phyloP scores from a whole-genome alignment of 805 yeast genomes.

The Sugiyamaella americana region DNA sequence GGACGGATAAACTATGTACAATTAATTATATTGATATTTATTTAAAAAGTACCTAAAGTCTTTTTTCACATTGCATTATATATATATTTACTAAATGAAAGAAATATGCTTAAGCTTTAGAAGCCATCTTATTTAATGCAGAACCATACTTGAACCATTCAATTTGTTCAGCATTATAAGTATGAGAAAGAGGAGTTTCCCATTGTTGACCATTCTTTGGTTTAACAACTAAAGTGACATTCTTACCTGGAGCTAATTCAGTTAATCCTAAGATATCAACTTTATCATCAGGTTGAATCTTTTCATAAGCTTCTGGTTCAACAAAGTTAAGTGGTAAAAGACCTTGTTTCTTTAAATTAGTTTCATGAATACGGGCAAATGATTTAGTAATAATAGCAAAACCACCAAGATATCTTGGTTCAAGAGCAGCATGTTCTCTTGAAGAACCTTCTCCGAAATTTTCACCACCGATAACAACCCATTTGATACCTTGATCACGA shows the following conservation, averaged over 20 bases:
- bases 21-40: background rate
- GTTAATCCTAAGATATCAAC: conserved; percentile 81
- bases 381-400: conserved; percentile 96
- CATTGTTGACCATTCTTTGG: conserved; percentile 72
- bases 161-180: conserved; percentile 93
- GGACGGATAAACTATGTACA: no score
- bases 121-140: conserved; percentile 94
- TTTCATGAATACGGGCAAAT: conserved; percentile 98
- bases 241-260: conserved; percentile 88
- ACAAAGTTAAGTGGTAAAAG: conserved; percentile 92
- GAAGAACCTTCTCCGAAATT: conserved; percentile 99
- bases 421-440: conserved; percentile 99
- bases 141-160: conserved; percentile 99
- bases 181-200: conserved; percentile 90
- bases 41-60: background rate
- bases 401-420: conserved; percentile 99
- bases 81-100: background rate
- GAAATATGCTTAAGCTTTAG: conserved; percentile 15
- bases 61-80: background rate
- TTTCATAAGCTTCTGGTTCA: conserved; percentile 86
- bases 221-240: conserved; percentile 68
- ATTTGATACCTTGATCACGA: conserved; percentile 85
- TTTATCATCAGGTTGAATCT: conserved; percentile 84
- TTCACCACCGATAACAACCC: conserved; percentile 99
- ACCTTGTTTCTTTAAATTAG: conserved; percentile 99